Evolutionary conservation across 2,329 filamentous ascomycete species (phyloP).

Genomic region (Phialophora chinensis): DNA sequence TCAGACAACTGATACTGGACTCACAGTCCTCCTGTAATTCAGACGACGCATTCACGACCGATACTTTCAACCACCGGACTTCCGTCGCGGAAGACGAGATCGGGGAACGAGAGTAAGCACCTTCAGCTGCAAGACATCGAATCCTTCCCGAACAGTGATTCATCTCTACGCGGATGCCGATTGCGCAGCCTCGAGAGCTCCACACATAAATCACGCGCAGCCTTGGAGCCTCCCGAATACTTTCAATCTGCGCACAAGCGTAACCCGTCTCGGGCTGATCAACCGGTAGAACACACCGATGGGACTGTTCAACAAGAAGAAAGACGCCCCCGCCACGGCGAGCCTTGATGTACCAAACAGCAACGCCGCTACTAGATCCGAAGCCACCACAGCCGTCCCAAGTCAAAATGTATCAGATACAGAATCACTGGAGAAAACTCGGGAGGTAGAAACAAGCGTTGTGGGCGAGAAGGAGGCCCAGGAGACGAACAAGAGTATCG

Average conservation of each 20-base stretch:
- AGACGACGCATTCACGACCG: background rate
- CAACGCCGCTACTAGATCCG: slow-evolving; percentile 28
- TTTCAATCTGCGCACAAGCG: background rate
- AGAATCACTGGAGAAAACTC: slow-evolving; percentile 30
- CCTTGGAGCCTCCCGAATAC: background rate
- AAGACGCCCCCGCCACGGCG: background rate
- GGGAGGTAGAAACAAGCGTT: slow-evolving; percentile 12
- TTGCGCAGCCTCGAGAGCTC: slow-evolving; percentile 6
- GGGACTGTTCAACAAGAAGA: slow-evolving; percentile 32
- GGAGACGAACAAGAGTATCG: slow-evolving; percentile 6
- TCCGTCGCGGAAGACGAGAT: background rate
- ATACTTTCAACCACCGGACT: background rate
- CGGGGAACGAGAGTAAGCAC: slow-evolving; percentile 9
- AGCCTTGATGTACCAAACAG: slow-evolving; percentile 6
- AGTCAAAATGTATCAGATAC: slow-evolving; percentile 36
- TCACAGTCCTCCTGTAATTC: background rate
- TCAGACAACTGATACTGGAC: background rate
- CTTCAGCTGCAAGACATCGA: slow-evolving; percentile 8
- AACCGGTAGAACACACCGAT: slow-evolving; percentile 8
- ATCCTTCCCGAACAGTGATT: background rate
- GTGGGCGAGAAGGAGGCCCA: slow-evolving; percentile 15
- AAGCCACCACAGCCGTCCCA: slow-evolving; percentile 31
- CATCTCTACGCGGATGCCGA: background rate
- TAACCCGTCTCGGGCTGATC: background rate
- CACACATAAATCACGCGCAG: slow-evolving; percentile 2